These are phyloP conservation scores for Acanthamoeba triangularis DNA, from an alignment of 208 protist genomes.

Conservation along the genomic window DNA sequence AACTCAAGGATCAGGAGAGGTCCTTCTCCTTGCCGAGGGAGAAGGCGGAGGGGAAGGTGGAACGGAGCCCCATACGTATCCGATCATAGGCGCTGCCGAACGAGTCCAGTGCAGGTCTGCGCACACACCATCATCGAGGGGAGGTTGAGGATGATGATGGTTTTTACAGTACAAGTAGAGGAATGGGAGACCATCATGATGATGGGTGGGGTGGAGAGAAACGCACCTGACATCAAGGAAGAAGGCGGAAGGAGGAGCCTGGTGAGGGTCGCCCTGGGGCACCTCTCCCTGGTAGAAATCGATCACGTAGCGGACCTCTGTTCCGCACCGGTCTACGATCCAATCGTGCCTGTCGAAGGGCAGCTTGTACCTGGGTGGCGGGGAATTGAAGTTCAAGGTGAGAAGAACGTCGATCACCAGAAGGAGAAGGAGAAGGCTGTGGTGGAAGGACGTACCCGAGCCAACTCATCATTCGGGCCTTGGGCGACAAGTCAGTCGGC, in stretches of 20 bases:
- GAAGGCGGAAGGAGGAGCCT: slow-evolving; percentile 24
- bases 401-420: background rate
- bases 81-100: slow-evolving; percentile 30
- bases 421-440: background rate
- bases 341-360: slow-evolving; percentile 91
- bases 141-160: background rate
- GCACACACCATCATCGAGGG: background rate
- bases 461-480: slow-evolving; percentile 83
- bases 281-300: slow-evolving; percentile 84
- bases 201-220: too few relatives aligned
- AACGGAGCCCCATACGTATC: slow-evolving; percentile 45
- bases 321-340: slow-evolving; percentile 88
- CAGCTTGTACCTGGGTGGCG: slow-evolving; percentile 4
- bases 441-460: slow-evolving; percentile 77
- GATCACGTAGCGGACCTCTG: slow-evolving; percentile 80
- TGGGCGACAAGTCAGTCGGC: slow-evolving; percentile 85
- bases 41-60: slow-evolving; percentile 26
- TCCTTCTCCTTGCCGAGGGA: background rate
- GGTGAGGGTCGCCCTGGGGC: background rate
- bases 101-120: slow-evolving; percentile 8
- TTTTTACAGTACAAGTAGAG: too few relatives aligned
- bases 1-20: background rate
- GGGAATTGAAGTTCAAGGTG: background rate
- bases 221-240: slow-evolving; percentile 43
- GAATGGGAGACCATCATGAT: too few relatives aligned